phyloP scores from a whole-genome alignment of 768 basidiomycete species.

The Collybia mongolica region DNA sequence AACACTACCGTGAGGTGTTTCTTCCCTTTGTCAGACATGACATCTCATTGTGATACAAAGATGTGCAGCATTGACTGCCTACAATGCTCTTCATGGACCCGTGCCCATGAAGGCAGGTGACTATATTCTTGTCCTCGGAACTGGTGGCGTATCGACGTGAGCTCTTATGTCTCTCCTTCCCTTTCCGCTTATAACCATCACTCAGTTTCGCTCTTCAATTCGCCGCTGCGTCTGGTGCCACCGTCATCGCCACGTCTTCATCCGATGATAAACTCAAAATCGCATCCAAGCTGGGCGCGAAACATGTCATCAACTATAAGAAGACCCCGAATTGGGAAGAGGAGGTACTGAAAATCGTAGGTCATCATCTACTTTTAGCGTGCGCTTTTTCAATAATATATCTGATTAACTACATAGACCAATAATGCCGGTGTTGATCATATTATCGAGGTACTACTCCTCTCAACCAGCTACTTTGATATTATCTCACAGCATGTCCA shows the following conservation, averaged over 20 bases:
- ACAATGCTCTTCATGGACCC: slow-evolving; percentile 53
- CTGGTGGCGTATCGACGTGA: slow-evolving; percentile 56
- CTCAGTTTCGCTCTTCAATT: slow-evolving; percentile 56
- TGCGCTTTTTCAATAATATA: neutral
- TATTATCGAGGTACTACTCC: slow-evolving; percentile 30
- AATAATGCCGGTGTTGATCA: slow-evolving; percentile 37
- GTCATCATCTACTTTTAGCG: slow-evolving; percentile 10
- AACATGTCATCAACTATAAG: slow-evolving; percentile 64
- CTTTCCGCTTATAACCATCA: neutral
- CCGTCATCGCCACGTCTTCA: slow-evolving; percentile 66
- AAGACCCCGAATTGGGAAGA: slow-evolving; percentile 57
- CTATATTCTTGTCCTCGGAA: slow-evolving; percentile 51
- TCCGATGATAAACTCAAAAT: slow-evolving; percentile 60
- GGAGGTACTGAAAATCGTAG: slow-evolving; percentile 46
- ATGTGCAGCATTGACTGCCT: slow-evolving; percentile 64
- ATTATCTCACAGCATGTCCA: slow-evolving; percentile 20
- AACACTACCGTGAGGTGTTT: slow-evolving; percentile 48
- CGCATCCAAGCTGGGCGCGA: slow-evolving; percentile 49
- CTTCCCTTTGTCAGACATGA: neutral
- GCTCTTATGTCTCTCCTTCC: slow-evolving; percentile 6
- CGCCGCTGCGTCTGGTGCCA: slow-evolving; percentile 61
- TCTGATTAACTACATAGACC: slow-evolving; percentile 26
- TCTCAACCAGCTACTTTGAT: slow-evolving; percentile 3
- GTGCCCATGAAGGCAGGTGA: slow-evolving; percentile 57
- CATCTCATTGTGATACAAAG: slow-evolving; percentile 21